Evolutionary conservation across 768 basidiomycete genomes (phyloP).

Genomic region (Exsudoporus frostii): DNA sequence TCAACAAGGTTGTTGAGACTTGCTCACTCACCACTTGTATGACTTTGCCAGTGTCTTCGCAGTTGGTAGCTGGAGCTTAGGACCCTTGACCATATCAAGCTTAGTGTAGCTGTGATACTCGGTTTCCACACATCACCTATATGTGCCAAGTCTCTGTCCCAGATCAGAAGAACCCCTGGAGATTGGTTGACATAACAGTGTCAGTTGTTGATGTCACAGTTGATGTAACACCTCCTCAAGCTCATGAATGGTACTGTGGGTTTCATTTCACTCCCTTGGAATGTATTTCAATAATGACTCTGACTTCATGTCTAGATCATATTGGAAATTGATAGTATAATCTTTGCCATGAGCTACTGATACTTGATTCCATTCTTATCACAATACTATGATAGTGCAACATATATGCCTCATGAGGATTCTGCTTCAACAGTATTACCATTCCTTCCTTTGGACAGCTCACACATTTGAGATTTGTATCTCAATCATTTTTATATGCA

Average conservation of each 20-base stretch:
- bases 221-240: conserved; percentile 4
- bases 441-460: conserved; percentile 9
- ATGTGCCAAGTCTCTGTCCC: no score
- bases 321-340: conserved; percentile 9
- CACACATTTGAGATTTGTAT: conserved; percentile 12
- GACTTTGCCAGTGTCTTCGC: no score
- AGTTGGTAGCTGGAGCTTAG: no score
- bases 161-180: no score
- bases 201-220: no score
- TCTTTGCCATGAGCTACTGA: conserved; percentile 11
- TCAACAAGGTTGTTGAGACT: no score
- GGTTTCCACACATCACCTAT: no score
- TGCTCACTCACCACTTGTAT: no score
- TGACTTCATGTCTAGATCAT: not conserved
- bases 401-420: not conserved
- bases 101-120: no score
- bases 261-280: not conserved
- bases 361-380: conserved; percentile 16
- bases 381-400: conserved; percentile 13
- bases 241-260: conserved; percentile 16
- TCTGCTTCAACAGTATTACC: not conserved
- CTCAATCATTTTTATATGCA: conserved; percentile 11
- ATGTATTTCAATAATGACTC: not conserved
- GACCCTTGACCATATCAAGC: no score
- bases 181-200: no score